Percentiles rank a stretch among this genome's conserved stretches.
phyloP scores from a whole-genome alignment of 2,329 filamentous ascomycete species.

The Pestalotiopsis sp. region DNA sequence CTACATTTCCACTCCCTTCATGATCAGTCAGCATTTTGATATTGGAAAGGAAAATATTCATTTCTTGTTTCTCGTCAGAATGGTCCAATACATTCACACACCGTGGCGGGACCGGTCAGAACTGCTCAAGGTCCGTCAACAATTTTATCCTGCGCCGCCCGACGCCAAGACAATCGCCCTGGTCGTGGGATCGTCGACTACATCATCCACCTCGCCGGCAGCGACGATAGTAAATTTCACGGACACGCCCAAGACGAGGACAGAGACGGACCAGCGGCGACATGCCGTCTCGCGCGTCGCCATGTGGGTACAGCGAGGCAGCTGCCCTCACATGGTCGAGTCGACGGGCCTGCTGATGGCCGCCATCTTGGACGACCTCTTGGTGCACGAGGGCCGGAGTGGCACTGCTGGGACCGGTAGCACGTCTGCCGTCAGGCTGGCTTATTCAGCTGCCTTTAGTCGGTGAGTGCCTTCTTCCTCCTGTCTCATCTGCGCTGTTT shows the following conservation, averaged over 20 bases:
- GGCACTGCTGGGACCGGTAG: slow-evolving; percentile 30
- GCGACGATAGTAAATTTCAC: slow-evolving; percentile 1
- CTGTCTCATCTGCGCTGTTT: not conserved
- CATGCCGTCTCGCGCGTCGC: slow-evolving; percentile 59
- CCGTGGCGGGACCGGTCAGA: slow-evolving; percentile 70
- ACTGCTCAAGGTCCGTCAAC: slow-evolving; percentile 63
- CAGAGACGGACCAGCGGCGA: slow-evolving; percentile 29
- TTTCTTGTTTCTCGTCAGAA: slow-evolving; percentile 27
- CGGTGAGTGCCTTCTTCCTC: slow-evolving; percentile 51
- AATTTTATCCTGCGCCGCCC: slow-evolving; percentile 55
- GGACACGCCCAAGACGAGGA: not conserved
- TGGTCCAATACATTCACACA: slow-evolving; percentile 73
- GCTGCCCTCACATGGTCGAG: slow-evolving; percentile 77
- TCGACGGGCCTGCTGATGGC: slow-evolving; percentile 73
- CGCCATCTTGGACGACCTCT: slow-evolving; percentile 64
- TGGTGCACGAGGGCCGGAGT: slow-evolving; percentile 22
- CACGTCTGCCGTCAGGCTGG: slow-evolving; percentile 63
- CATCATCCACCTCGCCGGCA: not conserved
- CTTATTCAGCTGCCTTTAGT: slow-evolving; percentile 75
- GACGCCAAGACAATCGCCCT: not conserved
- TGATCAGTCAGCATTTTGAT: not conserved
- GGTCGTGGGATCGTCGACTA: slow-evolving; percentile 8
- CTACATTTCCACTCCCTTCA: not conserved
- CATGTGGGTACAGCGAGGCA: slow-evolving; percentile 71
- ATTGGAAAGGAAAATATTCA: not conserved